Base-by-base conservation (phyloP, 345 rosid genomes). In the Streptanthus diversifolius region DNA sequence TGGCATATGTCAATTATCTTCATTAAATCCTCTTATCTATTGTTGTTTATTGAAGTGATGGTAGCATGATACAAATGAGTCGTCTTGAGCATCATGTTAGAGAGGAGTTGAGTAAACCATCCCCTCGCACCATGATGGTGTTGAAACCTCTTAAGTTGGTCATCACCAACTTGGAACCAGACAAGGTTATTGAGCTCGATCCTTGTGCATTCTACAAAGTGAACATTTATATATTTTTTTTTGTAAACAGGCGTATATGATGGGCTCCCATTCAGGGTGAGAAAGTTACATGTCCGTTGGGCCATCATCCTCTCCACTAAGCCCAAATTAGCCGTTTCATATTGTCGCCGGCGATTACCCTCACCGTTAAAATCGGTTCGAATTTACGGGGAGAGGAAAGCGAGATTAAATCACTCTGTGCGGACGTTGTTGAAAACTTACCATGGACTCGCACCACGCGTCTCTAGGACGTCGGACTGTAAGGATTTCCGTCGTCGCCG, bases 381-480 rank as follows among this genome's bases (percentile, higher is more conserved):
- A 41, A 59, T 48, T 22, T 2, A 25, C 52, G 33, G 63, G 32
- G 57, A 57, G 54, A 54, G 62, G 21, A 3, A 55, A 30, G 64
- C 33, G 56, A 43, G 21, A 36, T 53, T 3, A 44, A 29, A 57
- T 60, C 40, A 33, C 64, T n/a, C 29, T 8, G 22, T 44, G 49
- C 30, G 40, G 41, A 47, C 74, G 68, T 35, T 15, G 30, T 7
- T 1, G 54, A 48, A 44, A 43, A 2, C 63, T 24, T 9, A 73
- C 62, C 58, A 90, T 88, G 99, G 88, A 86, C 22, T 52, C 87
- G 62, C 95, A 70, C 52, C 99, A 91, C 60, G 95, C 99, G 56
- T 82, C 97, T 29, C 85, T 91, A 7, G 99, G 96, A 57, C 97
- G 99, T 65, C 87, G 99, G 78, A 90, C 99, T 80, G 99, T 95